phyloP scores from a whole-genome alignment of 2,329 filamentous ascomycete species.

The Pleurostoma richardsiae region DNA sequence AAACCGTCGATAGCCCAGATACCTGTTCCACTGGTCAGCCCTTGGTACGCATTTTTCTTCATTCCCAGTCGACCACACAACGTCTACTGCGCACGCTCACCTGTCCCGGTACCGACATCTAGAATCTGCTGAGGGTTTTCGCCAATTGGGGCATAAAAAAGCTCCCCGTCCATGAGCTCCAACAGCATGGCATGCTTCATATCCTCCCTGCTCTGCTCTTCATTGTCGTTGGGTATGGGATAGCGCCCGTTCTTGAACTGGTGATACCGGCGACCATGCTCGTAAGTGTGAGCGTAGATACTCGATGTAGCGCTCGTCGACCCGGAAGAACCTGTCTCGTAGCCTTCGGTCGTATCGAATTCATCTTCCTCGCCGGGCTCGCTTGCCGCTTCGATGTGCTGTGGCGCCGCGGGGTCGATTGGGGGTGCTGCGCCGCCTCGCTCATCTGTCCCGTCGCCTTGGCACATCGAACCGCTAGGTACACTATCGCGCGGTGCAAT shows the following conservation, averaged over 20 bases:
- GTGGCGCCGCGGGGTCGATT: neutral
- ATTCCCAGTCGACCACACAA: no score
- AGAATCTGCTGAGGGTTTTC: slow-evolving; percentile 38
- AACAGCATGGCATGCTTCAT: slow-evolving; percentile 11
- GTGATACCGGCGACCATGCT: slow-evolving; percentile 5
- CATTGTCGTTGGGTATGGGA: slow-evolving; percentile 10
- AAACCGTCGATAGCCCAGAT: slow-evolving; percentile 21
- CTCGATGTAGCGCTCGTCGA: slow-evolving; percentile 16
- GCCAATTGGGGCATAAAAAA: slow-evolving; percentile 23
- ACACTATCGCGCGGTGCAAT: neutral
- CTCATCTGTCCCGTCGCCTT: neutral
- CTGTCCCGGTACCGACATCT: slow-evolving; percentile 56
- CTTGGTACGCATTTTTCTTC: neutral
- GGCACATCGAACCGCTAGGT: neutral
- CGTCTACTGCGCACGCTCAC: slow-evolving; percentile 24
- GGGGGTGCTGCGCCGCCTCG: neutral
- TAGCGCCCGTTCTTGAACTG: slow-evolving; percentile 19
- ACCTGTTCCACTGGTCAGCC: slow-evolving; percentile 16
- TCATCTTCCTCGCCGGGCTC: slow-evolving; percentile 11
- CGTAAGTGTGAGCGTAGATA: slow-evolving; percentile 17
- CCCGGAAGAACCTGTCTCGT: slow-evolving; percentile 11
- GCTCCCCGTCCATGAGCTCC: slow-evolving; percentile 13
- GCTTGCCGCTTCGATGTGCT: slow-evolving; percentile 11
- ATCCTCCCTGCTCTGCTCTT: slow-evolving; percentile 23
- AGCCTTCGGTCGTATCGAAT: slow-evolving; percentile 13